Evolutionary conservation across 192 early-diverging fungal genomes (phyloP).

Genomic region (Backusella parvicylindrica): DNA sequence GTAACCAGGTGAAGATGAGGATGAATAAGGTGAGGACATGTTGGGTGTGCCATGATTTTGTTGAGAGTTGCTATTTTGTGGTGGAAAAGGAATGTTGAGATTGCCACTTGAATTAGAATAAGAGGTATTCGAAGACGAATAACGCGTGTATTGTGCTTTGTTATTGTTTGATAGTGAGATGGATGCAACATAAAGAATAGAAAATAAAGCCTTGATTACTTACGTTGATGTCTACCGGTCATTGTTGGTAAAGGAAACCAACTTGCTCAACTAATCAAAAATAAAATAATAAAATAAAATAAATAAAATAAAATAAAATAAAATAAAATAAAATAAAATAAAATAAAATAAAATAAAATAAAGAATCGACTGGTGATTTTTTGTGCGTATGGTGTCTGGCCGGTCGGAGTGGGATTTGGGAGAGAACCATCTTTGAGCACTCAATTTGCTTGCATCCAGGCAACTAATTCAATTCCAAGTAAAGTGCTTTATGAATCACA

Average conservation of each 20-base stretch:
- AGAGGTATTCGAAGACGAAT: constrained; percentile 5
- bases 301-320: not conserved
- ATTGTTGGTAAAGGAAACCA: constrained; percentile 4
- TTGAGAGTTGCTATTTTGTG: constrained; percentile 9
- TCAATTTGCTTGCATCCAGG: no score
- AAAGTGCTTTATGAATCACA: no score
- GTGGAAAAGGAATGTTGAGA: constrained; percentile 26
- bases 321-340: no score
- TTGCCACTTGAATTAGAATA: constrained; percentile 8
- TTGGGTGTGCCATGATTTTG: constrained; percentile 17
- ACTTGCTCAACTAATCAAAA: not conserved
- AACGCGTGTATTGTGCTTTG: constrained; percentile 26
- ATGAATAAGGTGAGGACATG: constrained; percentile 44
- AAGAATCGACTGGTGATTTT: no score
- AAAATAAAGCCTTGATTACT: not conserved
- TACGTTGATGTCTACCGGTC: constrained; percentile 31
- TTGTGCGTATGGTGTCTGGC: no score
- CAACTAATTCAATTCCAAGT: no score
- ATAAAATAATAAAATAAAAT: not conserved
- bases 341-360: no score
- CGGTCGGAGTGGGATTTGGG: no score
- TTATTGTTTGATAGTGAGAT: not conserved
- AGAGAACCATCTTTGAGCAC: no score
- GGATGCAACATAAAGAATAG: not conserved
- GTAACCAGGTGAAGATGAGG: constrained; percentile 44